These are phyloP conservation scores for Debaryomyces udenii DNA, from an alignment of 1,139 yeast species.

Conservation along the genomic window DNA sequence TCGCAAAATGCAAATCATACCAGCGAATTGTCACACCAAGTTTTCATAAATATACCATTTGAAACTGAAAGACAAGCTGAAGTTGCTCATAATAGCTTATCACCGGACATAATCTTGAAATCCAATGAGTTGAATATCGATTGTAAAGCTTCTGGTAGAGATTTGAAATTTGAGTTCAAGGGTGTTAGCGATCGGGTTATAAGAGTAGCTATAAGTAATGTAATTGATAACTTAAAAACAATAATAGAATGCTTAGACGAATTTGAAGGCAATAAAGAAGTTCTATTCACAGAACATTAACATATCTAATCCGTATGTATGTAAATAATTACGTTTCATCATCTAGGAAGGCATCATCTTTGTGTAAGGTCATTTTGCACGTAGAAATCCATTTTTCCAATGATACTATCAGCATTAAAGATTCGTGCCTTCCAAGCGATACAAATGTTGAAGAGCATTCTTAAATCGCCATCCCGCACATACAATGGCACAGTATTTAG, in stretches of 20 bases:
- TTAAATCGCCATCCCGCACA: background rate
- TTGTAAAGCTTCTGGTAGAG: conserved; percentile 32
- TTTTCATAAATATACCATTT: conserved; percentile 55
- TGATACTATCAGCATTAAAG: no score
- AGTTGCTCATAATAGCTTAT: conserved; percentile 60
- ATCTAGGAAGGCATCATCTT: background rate
- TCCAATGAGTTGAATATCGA: conserved; percentile 57
- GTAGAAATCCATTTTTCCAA: no score
- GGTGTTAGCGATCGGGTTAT: conserved; percentile 67
- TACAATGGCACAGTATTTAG: background rate
- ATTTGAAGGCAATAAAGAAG: conserved; percentile 46
- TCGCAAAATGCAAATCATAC: background rate
- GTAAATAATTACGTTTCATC: background rate
- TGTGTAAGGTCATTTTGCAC: conserved; percentile 3
- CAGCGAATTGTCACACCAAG: conserved; percentile 5
- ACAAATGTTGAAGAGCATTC: background rate
- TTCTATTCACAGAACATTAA: conserved; percentile 16
- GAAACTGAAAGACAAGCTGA: conserved; percentile 58
- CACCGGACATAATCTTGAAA: conserved; percentile 80
- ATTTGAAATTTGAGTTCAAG: conserved; percentile 46
- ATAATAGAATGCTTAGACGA: conserved; percentile 70
- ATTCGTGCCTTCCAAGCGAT: background rate
- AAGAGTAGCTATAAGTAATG: conserved; percentile 70
- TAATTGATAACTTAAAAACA: conserved; percentile 65
- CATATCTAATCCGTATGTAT: background rate